These are phyloP conservation scores for Erythrophleum ivorense DNA, from an alignment of 331 rosid species.

Conservation along the genomic window DNA sequence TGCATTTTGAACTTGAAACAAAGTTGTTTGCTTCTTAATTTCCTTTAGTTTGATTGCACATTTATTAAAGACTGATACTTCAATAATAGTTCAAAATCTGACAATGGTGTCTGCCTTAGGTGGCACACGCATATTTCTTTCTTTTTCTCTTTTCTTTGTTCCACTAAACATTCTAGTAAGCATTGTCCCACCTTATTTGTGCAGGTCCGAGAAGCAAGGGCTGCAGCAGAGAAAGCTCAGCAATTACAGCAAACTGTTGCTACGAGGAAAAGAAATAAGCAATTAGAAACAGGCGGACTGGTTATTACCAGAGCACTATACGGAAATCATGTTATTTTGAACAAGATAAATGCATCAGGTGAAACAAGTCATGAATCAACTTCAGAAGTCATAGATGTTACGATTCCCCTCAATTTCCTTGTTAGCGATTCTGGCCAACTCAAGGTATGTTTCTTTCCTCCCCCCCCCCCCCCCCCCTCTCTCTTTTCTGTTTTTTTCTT, in stretches of 20 bases:
- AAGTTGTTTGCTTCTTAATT: not conserved
- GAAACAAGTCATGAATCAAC: slow-evolving; percentile 58
- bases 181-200: slow-evolving; percentile 16
- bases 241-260: slow-evolving; percentile 81
- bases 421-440: slow-evolving; percentile 86
- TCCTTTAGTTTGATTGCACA: not conserved
- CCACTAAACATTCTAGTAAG: slow-evolving; percentile 26
- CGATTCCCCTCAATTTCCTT: slow-evolving; percentile 84
- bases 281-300: slow-evolving; percentile 76
- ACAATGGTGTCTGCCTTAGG: slow-evolving; percentile 9
- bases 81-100: not conserved
- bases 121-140: not conserved
- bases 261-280: slow-evolving; percentile 79
- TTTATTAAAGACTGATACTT: not conserved
- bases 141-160: slow-evolving; percentile 16
- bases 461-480: not conserved
- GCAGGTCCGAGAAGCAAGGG: slow-evolving; percentile 80
- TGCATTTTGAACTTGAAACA: slow-evolving; percentile 13
- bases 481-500: not conserved
- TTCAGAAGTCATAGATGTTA: slow-evolving; percentile 75
- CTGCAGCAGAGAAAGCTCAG: slow-evolving; percentile 90
- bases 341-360: slow-evolving; percentile 52
- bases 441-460: slow-evolving; percentile 58
- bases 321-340: slow-evolving; percentile 61
- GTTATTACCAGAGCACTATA: slow-evolving; percentile 77